Conservation (phyloP, 495 filamentous ascomycete genomes). For the Sphaerosporella brunnea region DNA sequence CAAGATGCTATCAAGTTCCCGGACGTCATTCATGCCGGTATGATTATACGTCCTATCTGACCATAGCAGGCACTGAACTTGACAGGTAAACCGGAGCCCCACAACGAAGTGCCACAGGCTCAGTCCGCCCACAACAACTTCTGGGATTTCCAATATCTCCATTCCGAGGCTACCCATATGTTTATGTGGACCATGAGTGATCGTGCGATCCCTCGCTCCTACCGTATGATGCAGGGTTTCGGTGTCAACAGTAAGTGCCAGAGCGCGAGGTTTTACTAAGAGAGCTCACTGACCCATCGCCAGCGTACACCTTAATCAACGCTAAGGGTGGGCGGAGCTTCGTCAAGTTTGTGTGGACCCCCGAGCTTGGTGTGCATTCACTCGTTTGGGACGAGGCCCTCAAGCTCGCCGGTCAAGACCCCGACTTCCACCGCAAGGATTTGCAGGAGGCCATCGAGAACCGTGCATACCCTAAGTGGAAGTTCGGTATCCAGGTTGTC, state of each 20-base stretch:
- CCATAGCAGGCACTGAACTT: too few relatives aligned
- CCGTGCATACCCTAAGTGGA: slow-evolving; percentile 59
- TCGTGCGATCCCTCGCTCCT: slow-evolving; percentile 60
- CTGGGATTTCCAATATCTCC: slow-evolving; percentile 45
- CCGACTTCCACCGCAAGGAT: slow-evolving; percentile 78
- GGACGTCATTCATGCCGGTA: slow-evolving; percentile 56
- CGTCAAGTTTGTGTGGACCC: slow-evolving; percentile 70
- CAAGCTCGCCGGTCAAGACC: slow-evolving; percentile 65
- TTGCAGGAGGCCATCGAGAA: slow-evolving; percentile 63
- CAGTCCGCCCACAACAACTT: slow-evolving; percentile 33
- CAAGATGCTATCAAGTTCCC: slow-evolving; percentile 60
- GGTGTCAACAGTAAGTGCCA: slow-evolving; percentile 48
- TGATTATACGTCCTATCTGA: too few relatives aligned
- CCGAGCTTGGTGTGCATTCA: slow-evolving; percentile 64
- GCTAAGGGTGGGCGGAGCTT: slow-evolving; percentile 52
- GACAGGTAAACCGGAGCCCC: slow-evolving; percentile 52
- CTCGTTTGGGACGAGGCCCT: slow-evolving; percentile 79
- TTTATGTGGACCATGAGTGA: slow-evolving; percentile 70
- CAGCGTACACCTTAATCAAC: slow-evolving; percentile 53
- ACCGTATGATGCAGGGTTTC: slow-evolving; percentile 81
- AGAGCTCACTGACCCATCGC: neutral
- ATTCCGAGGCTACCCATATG: slow-evolving; percentile 68
- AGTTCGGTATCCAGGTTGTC: slow-evolving; percentile 63
- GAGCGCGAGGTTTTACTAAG: too few relatives aligned
- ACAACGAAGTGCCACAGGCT: slow-evolving; percentile 49